Conservation (phyloP, 352 stramenopile genomes). For the Pythium oligandrum region DNA sequence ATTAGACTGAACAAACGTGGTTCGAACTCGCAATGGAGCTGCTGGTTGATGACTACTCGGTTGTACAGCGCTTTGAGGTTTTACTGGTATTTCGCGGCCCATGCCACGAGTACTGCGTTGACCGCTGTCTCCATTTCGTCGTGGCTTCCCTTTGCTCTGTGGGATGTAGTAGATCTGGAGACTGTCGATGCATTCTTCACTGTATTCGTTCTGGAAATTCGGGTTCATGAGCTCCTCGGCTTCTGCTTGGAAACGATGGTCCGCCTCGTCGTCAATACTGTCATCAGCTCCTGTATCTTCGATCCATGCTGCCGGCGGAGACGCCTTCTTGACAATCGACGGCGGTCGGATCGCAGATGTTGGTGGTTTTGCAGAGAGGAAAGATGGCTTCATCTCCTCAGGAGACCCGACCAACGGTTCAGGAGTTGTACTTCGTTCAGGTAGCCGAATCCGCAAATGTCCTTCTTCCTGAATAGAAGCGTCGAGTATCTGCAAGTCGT, state of each 20-base stretch:
- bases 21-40: neutral
- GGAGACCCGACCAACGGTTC: conserved; percentile 28
- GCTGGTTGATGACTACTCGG: neutral
- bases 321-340: conserved; percentile 4
- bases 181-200: conserved; percentile 74
- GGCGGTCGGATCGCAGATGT: neutral
- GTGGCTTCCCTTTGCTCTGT: conserved; percentile 7
- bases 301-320: neutral
- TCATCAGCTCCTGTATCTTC: conserved; percentile 15
- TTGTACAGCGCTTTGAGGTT: neutral
- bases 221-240: conserved; percentile 67
- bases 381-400: neutral
- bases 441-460: conserved; percentile 41
- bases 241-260: conserved; percentile 43
- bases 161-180: conserved; percentile 63
- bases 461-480: conserved; percentile 35
- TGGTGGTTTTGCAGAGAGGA: conserved; percentile 6
- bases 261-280: conserved; percentile 18
- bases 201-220: conserved; percentile 79
- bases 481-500: conserved; percentile 50
- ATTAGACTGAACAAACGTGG: neutral
- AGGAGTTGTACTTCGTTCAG: conserved; percentile 53
- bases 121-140: neutral
- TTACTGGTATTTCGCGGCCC: neutral
- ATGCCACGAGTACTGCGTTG: neutral